Base-by-base conservation (phyloP, 1,139 yeast genomes). In the Zygosaccharomyces pseudobailii region DNA sequence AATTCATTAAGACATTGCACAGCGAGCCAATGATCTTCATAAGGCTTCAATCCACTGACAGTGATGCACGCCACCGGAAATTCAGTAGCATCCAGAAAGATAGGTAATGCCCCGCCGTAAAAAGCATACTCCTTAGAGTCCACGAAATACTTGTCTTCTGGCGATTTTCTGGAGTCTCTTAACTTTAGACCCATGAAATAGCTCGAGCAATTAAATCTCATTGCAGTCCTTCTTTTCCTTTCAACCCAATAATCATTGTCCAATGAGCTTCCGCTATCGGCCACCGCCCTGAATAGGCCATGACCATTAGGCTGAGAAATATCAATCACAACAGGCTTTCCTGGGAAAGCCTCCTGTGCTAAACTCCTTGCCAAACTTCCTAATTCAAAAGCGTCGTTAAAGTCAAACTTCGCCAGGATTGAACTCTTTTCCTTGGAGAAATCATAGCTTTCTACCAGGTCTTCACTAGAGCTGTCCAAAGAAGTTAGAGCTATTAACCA, bases 31-130 rank as follows among this genome's bases (percentile, higher is more conserved):
- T 62, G 64, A 36, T 62, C 66, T 47, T 61, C 61, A 21, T 59
- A 57, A 43, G 61, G 66, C 40, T 55, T 53, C 54, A 80, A 72
- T 0, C 87, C 87, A 60, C 83, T 76, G 34, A 80, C 73, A n/a
- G 83, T 78, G 41, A 80, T 68, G 3, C 79, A 75, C 2, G 76
- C 87, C 33, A 78, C 69, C 24, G 79, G 67, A 20, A 73, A 72
- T 53, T 74, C 80, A 33, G 68, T 60, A 24, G 70, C 70, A 9
- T 65, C 62, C 17, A 78, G 68, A 43, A 74, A 70, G 42, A 81
- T 65, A 2, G 86, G 85, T 45, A 80, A 74, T 45, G 80, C 78
- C 38, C 87, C 87, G 8, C 86, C 87, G 55, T 80, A 85, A 42
- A 72, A 64, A 8, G 84, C 80, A 56, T 71, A 80, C n/a, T 79